A percentile compares a stretch with the other conserved stretches of the same genome.
phyloP scores from a whole-genome alignment of 768 basidiomycete species.

The Dictyophora rubrovolvata region DNA sequence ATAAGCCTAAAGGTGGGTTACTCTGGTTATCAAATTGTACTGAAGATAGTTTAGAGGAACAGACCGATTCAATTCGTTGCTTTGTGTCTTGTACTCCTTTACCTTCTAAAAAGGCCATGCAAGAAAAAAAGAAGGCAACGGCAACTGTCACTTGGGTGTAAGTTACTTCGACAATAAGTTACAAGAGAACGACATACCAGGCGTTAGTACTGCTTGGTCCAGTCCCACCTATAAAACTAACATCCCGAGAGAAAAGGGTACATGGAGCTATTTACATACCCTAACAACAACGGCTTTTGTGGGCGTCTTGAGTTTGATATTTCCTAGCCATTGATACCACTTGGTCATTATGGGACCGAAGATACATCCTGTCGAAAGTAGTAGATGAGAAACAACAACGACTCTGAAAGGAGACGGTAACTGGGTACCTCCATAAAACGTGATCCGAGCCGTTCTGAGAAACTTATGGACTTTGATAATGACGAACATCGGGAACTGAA shows the following conservation, averaged over 20 bases:
- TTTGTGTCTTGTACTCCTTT: constrained; percentile 44
- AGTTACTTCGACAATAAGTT: constrained; percentile 24
- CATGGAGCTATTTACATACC: constrained; percentile 28
- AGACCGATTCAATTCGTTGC: constrained; percentile 32
- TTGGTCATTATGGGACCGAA: constrained; percentile 78
- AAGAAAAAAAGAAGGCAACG: constrained; percentile 53
- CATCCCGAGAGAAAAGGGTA: constrained; percentile 4
- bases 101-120: constrained; percentile 76
- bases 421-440: constrained; percentile 56
- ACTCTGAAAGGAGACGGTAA: neutral
- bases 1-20: constrained; percentile 40
- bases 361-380: constrained; percentile 36
- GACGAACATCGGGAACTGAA: neutral
- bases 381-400: neutral
- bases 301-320: constrained; percentile 56
- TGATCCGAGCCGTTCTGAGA: constrained; percentile 50
- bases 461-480: constrained; percentile 26
- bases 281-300: constrained; percentile 50
- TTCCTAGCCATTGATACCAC: constrained; percentile 69
- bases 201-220: constrained; percentile 73
- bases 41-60: neutral
- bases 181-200: constrained; percentile 31
- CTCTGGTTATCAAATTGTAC: neutral
- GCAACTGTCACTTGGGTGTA: constrained; percentile 22
- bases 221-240: constrained; percentile 52